Conservation (phyloP, 2,329 filamentous ascomycete species). For the Hypoxylon sp. region DNA sequence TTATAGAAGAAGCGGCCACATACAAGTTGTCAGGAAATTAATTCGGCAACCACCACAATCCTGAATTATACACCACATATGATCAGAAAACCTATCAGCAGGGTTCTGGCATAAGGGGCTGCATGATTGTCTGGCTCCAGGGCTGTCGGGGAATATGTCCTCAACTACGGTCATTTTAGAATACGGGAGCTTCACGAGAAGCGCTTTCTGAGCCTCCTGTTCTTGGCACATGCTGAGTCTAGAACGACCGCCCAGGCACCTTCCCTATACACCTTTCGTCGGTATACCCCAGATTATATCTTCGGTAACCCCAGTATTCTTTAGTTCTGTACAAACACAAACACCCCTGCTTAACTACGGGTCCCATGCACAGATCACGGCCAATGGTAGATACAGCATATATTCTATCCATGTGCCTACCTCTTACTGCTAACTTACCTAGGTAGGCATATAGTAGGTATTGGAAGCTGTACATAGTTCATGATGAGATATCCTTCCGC, state of each 20-base stretch:
- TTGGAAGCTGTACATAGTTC: background rate
- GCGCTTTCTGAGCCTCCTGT: constrained; percentile 9
- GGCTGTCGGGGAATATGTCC: background rate
- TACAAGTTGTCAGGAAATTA: constrained; percentile 1
- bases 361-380: background rate
- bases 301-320: background rate
- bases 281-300: background rate
- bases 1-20: background rate
- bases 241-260: constrained; percentile 4
- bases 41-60: background rate
- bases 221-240: constrained; percentile 10
- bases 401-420: background rate
- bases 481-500: background rate
- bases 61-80: constrained; percentile 14
- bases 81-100: constrained; percentile 1
- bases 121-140: constrained; percentile 2
- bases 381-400: background rate
- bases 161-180: background rate
- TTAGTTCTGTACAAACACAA: background rate
- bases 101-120: background rate
- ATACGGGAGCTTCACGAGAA: background rate
- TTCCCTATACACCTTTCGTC: background rate
- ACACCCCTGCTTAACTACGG: background rate
- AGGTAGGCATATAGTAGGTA: too few relatives aligned
- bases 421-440: background rate